These are phyloP conservation scores for Cryptosporidium muris DNA, from an alignment of 169 alveolate species.

Conservation along the genomic window DNA sequence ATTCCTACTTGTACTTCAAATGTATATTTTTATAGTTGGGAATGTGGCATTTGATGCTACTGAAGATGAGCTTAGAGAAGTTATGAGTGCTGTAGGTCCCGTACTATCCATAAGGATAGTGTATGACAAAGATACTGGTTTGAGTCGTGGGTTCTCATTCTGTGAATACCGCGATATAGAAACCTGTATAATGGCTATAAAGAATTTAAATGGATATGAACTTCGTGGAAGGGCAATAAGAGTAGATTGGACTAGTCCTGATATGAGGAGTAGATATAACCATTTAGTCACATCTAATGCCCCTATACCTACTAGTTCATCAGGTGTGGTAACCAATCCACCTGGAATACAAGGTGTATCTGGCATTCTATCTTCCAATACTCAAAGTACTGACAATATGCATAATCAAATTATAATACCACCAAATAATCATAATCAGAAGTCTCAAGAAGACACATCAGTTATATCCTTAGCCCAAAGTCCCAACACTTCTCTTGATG, in stretches of 20 bases:
- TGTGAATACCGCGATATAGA: conserved; percentile 78
- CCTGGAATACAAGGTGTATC: conserved; percentile 10
- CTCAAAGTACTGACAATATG: background rate
- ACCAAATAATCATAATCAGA: conserved; percentile 12
- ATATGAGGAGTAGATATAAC: conserved; percentile 71
- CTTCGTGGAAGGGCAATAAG: conserved; percentile 74
- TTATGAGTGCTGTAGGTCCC: conserved; percentile 74
- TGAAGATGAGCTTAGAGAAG: conserved; percentile 76
- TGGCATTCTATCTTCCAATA: conserved; percentile 25
- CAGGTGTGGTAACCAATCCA: background rate
- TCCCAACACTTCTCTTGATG: background rate
- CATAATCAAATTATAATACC: conserved; percentile 24
- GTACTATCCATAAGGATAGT: conserved; percentile 74
- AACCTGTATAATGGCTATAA: conserved; percentile 76
- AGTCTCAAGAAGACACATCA: conserved; percentile 23
- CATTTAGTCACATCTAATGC: conserved; percentile 42
- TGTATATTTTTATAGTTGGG: conserved; percentile 58
- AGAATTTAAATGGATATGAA: conserved; percentile 76
- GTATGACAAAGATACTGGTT: conserved; percentile 75
- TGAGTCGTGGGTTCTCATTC: conserved; percentile 78
- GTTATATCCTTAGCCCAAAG: conserved; percentile 7
- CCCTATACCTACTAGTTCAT: conserved; percentile 2
- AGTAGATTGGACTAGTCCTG: conserved; percentile 77
- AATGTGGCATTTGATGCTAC: conserved; percentile 78
- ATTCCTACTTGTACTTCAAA: background rate